Evolutionary conservation across 78 protist species (phyloP), one percentile per base, ranked within the genome.

Genomic region (Blattamonas nauphoetae): DNA sequence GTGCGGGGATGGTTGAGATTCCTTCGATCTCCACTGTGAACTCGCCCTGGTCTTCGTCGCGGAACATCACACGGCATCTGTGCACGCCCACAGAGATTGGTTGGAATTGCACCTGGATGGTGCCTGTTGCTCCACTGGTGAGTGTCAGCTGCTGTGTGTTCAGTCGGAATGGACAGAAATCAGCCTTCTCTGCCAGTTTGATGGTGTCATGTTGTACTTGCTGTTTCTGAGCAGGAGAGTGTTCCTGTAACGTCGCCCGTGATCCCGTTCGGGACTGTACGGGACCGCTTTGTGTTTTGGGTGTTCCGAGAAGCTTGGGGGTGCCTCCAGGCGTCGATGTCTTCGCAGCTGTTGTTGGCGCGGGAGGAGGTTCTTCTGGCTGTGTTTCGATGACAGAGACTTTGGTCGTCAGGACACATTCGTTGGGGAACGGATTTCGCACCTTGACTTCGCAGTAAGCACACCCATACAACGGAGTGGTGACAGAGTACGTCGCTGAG

Each of bases 21-120:
- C 83, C 83, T 11, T 32, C 33, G 44, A 79, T 11, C 32, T 11
- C 83, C 41, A 34, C 21, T 5, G 83, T 79, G 11, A 79, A 79
- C 83, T 79, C 83, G 44, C 83, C 83, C 44, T 32, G 35, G 44
- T 5, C 83, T 5, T 79, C 83, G 83, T 79, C 83, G 33, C 44
- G 33, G 83, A 79, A 79, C 41, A 32, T 35, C 41, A 79, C 32
- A 11, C 21, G 21, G 83, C 44, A 11, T 5, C 29, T 11, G n/a
- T 79, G 33, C 44, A 32, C 83, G 35, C 83, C 83, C 29, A 32
- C 41, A 5, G 21, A 6, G 83, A 79, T 11, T 6, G 83, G 83
- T 5, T 32, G n/a, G 71, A 55, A 55, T 11, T 21, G 86, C 45
- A 32, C 63, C 44, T 45, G 3, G 5, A n/a, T 44, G 63, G 3